Conservation (phyloP, 176 grass and related monocot genomes). For the Musa schizocarpa region DNA sequence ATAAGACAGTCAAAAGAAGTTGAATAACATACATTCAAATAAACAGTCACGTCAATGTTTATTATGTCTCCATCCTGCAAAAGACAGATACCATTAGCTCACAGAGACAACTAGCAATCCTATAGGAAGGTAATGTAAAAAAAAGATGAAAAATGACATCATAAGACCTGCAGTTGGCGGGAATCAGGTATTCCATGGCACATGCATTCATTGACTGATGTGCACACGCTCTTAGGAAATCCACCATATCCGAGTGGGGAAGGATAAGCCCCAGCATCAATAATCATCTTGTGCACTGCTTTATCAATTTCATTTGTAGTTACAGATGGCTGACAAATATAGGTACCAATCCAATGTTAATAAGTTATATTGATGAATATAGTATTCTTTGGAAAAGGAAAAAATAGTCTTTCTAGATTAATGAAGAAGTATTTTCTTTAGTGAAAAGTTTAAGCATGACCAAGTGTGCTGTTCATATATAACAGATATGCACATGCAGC, state of each 20-base stretch:
- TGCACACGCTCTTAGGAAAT: conserved; percentile 93
- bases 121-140: neutral
- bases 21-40: conserved; percentile 64
- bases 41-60: conserved; percentile 96
- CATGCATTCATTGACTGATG: conserved; percentile 95
- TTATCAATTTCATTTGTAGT: conserved; percentile 99
- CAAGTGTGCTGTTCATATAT: conserved; percentile 28
- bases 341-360: conserved; percentile 24
- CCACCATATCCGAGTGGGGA: conserved; percentile 91
- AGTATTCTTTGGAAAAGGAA: neutral
- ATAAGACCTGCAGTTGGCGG: conserved; percentile 58
- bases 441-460: neutral
- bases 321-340: conserved; percentile 79
- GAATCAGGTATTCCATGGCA: conserved; percentile 99
- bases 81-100: conserved; percentile 6
- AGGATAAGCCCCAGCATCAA: conserved; percentile 88
- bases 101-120: conserved; percentile 4
- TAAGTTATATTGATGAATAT: neutral
- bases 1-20: neutral
- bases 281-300: conserved; percentile 97
- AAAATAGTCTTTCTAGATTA: neutral
- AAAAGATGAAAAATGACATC: neutral
- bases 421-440: neutral
- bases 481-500: neutral
- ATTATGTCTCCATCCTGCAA: conserved; percentile 95